A percentile compares a stretch with the other conserved stretches of the same genome.
Evolutionary conservation across 768 basidiomycete species (phyloP).

Genomic region (Mycena crocata): DNA sequence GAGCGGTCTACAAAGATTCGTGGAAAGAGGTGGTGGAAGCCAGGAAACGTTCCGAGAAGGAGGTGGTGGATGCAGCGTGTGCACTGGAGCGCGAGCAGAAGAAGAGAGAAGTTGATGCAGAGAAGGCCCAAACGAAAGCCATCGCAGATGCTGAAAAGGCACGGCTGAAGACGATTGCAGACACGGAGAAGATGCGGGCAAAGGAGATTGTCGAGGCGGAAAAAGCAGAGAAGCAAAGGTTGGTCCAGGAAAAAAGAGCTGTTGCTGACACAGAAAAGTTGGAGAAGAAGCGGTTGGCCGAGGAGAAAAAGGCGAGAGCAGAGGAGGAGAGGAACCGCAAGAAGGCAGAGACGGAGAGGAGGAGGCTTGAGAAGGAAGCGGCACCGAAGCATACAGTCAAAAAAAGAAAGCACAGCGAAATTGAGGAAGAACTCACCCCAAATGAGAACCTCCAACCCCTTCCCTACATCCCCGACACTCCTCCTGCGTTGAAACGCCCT

Average conservation of each 20-base stretch:
- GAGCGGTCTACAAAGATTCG: neutral
- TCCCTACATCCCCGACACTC: too few species aligned
- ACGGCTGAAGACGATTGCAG: conserved; percentile 2
- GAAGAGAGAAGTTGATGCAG: neutral
- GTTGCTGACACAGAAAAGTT: too few species aligned
- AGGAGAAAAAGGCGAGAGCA: neutral
- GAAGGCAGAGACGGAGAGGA: neutral
- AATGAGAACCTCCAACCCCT: too few species aligned
- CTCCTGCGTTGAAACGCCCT: too few species aligned
- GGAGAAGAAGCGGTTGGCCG: too few species aligned
- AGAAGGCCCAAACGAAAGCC: neutral
- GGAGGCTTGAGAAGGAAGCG: neutral
- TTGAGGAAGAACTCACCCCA: too few species aligned
- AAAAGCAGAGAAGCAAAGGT: neutral
- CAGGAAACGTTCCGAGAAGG: neutral
- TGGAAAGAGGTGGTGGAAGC: neutral
- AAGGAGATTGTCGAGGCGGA: neutral
- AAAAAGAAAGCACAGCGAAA: too few species aligned
- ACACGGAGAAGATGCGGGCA: neutral
- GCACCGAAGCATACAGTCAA: too few species aligned
- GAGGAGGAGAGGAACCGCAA: neutral
- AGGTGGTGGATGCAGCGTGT: neutral
- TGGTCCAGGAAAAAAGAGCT: neutral
- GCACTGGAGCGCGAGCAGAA: neutral
- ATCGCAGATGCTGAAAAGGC: conserved; percentile 14